Base-by-base conservation (phyloP, 106 monocot species). In the Gastrodia elata region DNA sequence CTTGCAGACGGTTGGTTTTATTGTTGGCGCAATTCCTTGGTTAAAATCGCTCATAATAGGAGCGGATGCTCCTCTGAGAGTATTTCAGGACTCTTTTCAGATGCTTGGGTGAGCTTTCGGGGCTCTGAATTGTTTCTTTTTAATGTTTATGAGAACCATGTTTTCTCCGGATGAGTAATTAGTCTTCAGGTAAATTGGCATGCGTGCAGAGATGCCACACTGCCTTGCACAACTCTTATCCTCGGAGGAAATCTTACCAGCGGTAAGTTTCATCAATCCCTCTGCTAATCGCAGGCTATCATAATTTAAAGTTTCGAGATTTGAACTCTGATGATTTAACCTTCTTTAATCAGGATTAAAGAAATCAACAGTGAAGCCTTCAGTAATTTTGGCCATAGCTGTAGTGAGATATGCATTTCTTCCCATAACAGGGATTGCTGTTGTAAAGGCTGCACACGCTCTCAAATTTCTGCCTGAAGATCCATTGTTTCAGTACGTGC, bases 191-290 rank as follows among this genome's bases (percentile, higher is more conserved):
- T 44, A 8, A 4, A 39, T 38, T 5, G 18, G 38, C 18, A 26
- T 76, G 37, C 14, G 43, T 83, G 73, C 84, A 94, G 94, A 48
- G 69, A 83, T 69, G 94, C 77, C 4, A 75, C 84, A 14, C 73
- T 94, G 39, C 94, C 94, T 28, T 86, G 88, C 68, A 77, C 82
- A 70, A 90, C 81, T 70, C 87, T 94, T 39, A 83, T 91, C 32
- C 78, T 94, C 11, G 94, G 90, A 75, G 88, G 85, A 39, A 94
- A 91, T 49, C 84, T 94, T 26, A 71, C 71, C 30, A 36, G 57
- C 71, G 94, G 94, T 90, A 78, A 6, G 16, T 5, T 9, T 36
- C 10, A n/a, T 5, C 33, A 15, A 15, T 73, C 15, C 5, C 5
- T n/a, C 32, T 25, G 8, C 1, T 11, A 2, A 13, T 20, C 20